Conservation (phyloP, 1,139 yeast genomes). For the Nematodospora anomalae region DNA sequence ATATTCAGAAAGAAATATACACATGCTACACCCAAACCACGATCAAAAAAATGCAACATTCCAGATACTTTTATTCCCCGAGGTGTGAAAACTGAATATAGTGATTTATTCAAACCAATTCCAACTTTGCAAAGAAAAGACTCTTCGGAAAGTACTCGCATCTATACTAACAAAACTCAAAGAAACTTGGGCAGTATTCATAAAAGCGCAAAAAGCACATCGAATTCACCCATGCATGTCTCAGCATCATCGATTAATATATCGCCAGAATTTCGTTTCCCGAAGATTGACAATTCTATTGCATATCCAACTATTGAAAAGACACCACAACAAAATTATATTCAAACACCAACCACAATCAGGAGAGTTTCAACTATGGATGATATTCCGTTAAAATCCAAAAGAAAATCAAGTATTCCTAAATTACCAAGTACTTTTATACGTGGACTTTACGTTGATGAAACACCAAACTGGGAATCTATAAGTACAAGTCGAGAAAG, state of each 20-base stretch:
- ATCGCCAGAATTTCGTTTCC: conserved; percentile 9
- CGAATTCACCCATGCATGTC: conserved; percentile 1
- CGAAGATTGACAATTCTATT: background rate
- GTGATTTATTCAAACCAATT: conserved; percentile 18
- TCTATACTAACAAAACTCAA: conserved; percentile 2
- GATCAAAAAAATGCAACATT: conserved; percentile 2
- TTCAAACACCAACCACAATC: conserved; percentile 5
- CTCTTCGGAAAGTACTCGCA: conserved; percentile 5
- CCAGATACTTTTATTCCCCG: conserved; percentile 13
- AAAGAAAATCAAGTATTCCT: background rate
- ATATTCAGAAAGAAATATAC: conserved; percentile 4
- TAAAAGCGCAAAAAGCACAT: background rate
- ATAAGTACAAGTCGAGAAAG: conserved; percentile 17
- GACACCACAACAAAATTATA: background rate
- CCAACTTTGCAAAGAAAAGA: conserved; percentile 16
- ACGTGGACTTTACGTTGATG: background rate
- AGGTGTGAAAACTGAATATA: conserved; percentile 17
- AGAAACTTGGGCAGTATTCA: background rate
- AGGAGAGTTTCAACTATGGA: conserved; percentile 12
- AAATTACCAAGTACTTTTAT: background rate
- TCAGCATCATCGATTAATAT: conserved; percentile 9
- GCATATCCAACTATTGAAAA: background rate
- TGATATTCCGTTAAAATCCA: conserved; percentile 4
- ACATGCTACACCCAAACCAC: background rate
- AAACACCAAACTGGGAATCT: conserved; percentile 37